Base-by-base conservation (phyloP, 129 eudicot genomes). In the Rutidosis leptorrhynchoides region DNA sequence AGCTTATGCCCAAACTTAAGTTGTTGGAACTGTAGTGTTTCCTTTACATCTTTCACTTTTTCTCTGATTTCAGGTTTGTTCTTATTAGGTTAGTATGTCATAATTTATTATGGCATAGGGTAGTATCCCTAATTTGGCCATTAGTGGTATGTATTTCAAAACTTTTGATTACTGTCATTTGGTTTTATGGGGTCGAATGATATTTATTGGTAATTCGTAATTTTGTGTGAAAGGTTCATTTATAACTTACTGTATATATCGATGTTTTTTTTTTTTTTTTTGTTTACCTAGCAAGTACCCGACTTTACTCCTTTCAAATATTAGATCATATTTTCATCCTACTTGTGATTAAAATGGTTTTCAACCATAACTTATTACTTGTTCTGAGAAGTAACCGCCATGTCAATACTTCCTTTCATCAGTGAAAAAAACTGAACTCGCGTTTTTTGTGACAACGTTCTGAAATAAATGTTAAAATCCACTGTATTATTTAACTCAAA, bases 51-150 rank as follows among this genome's bases (percentile, higher is more conserved):
- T 16, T 28, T 73, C 64, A 9, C 23, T 23, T 53, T 53, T 53
- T 11, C 5, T 37, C 24, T 67, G n/a, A 32, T 67, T 7, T 32
- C 58, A 33, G 35, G 48, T 59, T 27, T 67, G 74, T 49, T 27
- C 49, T 48, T 7, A 62, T 4, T 68, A 68, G 69, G 57, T 49
- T 59, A 67, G n/a, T 46, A 15, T 58, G 25, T 26, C 28, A 7
- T 33, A 25, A 56, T 55, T 54, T 56, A 30, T 40, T 56, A 32
- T 21, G 52, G n/a, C 21, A 49, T 6, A 49, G 22, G 22, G 22
- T 49, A 49, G 55, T 37, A 70, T 70, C 32, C 46, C 33, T 28
- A 43, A 70, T 43, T 27, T 58, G 58, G 32, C 28, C 43, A 63
- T 16, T n/a, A n/a, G n/a, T 63, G 19, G 23, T 71, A 20, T 43